Evolutionary conservation across 257 asterid species (phyloP).

Genomic region (Rhazya stricta): DNA sequence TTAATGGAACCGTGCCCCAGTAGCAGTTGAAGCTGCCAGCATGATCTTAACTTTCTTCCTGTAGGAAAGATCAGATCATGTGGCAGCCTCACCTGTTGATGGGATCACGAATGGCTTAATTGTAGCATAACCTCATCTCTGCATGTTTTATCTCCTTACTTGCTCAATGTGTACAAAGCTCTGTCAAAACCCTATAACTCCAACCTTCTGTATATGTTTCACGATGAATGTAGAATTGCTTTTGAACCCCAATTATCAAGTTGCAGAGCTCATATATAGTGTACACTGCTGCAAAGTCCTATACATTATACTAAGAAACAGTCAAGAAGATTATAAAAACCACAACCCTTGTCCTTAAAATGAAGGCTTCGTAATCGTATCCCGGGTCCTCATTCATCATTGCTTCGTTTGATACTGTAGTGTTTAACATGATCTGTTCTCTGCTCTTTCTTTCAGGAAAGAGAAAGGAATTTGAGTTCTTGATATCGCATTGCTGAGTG

Average conservation of each 20-base stretch:
- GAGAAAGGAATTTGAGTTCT: not conserved
- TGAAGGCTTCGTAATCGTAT: no score
- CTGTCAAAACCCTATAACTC: not conserved
- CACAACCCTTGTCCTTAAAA: no score
- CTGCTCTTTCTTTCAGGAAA: not conserved
- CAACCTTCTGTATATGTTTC: not conserved
- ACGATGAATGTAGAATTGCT: not conserved
- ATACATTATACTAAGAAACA: no score
- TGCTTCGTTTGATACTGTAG: not conserved
- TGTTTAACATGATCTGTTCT: not conserved
- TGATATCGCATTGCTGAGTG: not conserved
- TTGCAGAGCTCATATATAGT: no score
- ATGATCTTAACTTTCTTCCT: constrained; percentile 46
- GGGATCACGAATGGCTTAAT: not conserved
- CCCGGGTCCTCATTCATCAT: not conserved
- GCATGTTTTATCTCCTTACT: not conserved
- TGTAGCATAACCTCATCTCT: not conserved
- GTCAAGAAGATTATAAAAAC: no score
- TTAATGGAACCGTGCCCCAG: constrained; percentile 7
- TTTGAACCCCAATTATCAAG: not conserved
- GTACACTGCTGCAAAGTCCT: no score
- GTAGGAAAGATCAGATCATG: constrained; percentile 32
- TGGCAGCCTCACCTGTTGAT: constrained; percentile 30
- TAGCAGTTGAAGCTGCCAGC: constrained; percentile 79
- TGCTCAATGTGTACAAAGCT: not conserved